Percentiles rank a stretch among this genome's conserved stretches.
Evolutionary conservation across 257 asterid species (phyloP).

Genomic region (Gentiana dahurica): DNA sequence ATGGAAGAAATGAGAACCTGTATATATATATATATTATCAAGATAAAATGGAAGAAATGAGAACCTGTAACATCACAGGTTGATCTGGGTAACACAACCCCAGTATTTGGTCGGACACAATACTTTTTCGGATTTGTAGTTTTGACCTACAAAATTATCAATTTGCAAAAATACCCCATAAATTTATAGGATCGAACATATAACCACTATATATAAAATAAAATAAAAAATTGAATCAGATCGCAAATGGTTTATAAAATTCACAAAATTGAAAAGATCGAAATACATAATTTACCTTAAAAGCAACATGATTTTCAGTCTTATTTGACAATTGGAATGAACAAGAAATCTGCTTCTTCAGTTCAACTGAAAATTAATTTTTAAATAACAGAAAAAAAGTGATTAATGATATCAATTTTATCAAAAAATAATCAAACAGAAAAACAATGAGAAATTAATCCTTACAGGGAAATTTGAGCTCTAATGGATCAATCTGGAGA

Average conservation of each 20-base stretch:
- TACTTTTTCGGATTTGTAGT: conserved; percentile 82
- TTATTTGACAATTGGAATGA: conserved; percentile 58
- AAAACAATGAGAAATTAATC: not conserved
- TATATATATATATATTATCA: no score
- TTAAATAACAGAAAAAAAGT: conserved; percentile 3
- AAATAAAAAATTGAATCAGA: no score
- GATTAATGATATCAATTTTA: not conserved
- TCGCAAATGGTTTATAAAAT: no score
- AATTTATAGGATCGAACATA: no score
- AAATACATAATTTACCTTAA: conserved; percentile 29
- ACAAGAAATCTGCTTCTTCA: conserved; percentile 78
- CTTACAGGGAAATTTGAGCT: conserved; percentile 60
- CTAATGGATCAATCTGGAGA: conserved; percentile 47
- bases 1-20: no score
- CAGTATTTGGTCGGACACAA: conserved; percentile 69
- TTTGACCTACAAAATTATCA: conserved; percentile 19
- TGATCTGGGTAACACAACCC: conserved; percentile 58
- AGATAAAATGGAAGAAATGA: not conserved
- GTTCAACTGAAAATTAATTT: conserved; percentile 36
- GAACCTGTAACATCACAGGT: conserved; percentile 47
- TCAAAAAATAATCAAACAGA: not conserved
- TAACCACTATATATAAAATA: no score
- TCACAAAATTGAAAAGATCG: no score
- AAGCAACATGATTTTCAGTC: conserved; percentile 65
- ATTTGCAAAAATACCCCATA: no score